phyloP scores from a whole-genome alignment of 495 filamentous ascomycete species.

The Massariosphaeria phaeospora region DNA sequence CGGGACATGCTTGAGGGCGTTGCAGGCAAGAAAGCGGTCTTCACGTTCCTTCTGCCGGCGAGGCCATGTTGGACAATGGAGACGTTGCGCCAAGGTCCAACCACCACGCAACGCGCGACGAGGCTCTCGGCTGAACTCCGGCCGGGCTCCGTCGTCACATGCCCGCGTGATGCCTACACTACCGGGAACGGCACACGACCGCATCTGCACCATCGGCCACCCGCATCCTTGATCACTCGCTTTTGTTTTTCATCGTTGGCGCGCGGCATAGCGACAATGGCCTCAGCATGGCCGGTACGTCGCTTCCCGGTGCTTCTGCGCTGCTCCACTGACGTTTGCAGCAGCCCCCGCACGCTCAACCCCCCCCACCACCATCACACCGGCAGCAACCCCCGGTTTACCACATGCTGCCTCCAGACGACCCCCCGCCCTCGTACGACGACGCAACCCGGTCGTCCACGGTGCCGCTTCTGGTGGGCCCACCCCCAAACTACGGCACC shows the following conservation, averaged over 20 bases:
- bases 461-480: slow-evolving; percentile 26
- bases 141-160: not conserved
- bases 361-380: not conserved
- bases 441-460: slow-evolving; percentile 21
- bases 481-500: slow-evolving; percentile 27
- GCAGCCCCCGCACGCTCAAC: slow-evolving; percentile 3
- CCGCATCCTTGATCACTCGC: not conserved
- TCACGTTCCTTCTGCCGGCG: slow-evolving; percentile 5
- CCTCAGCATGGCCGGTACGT: slow-evolving; percentile 1
- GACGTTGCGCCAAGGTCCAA: slow-evolving; percentile 8
- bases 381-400: slow-evolving; percentile 5
- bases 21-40: not conserved
- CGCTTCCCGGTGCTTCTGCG: not conserved
- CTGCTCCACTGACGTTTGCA: slow-evolving; percentile 7
- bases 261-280: slow-evolving; percentile 4
- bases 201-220: not conserved
- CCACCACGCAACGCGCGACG: not conserved
- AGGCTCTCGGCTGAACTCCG: not conserved
- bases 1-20: slow-evolving; percentile 23
- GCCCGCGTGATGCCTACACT: too few species aligned
- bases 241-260: not conserved
- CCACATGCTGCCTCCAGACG: slow-evolving; percentile 16
- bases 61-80: not conserved
- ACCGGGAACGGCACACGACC: too few species aligned
- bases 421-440: slow-evolving; percentile 28